Percentiles rank a stretch among this genome's conserved stretches.
These are phyloP conservation scores for Podospora comata DNA, from an alignment of 495 filamentous ascomycete genomes.

Conservation along the genomic window DNA sequence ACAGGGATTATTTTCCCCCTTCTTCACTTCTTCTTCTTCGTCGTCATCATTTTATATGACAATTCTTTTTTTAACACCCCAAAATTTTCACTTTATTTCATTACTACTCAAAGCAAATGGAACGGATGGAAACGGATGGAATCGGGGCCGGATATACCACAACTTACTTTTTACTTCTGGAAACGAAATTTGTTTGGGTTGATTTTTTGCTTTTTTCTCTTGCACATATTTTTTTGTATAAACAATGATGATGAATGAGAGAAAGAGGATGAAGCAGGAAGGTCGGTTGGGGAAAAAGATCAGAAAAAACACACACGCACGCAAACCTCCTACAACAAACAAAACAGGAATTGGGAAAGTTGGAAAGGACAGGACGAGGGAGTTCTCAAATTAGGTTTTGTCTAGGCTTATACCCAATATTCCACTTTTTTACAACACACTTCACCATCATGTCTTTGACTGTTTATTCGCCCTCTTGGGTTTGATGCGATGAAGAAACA, in stretches of 20 bases:
- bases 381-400: background rate
- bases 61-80: background rate
- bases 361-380: background rate
- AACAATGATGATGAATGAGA: background rate
- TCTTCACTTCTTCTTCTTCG: background rate
- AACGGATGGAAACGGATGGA: background rate
- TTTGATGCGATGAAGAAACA: background rate
- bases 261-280: background rate
- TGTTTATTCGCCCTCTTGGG: background rate
- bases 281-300: background rate
- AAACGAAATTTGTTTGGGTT: background rate
- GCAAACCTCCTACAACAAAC: background rate
- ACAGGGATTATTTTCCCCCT: too few species aligned
- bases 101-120: background rate
- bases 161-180: background rate
- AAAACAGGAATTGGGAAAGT: background rate
- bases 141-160: background rate
- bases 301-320: background rate
- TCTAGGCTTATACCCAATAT: background rate
- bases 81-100: background rate
- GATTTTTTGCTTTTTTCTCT: background rate
- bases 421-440: background rate
- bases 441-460: background rate
- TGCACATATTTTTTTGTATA: background rate
- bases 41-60: background rate